Evolutionary conservation across 2,329 filamentous ascomycete genomes (phyloP), one percentile per base, ranked within the genome.

Genomic region (Aspergillus candidus): DNA sequence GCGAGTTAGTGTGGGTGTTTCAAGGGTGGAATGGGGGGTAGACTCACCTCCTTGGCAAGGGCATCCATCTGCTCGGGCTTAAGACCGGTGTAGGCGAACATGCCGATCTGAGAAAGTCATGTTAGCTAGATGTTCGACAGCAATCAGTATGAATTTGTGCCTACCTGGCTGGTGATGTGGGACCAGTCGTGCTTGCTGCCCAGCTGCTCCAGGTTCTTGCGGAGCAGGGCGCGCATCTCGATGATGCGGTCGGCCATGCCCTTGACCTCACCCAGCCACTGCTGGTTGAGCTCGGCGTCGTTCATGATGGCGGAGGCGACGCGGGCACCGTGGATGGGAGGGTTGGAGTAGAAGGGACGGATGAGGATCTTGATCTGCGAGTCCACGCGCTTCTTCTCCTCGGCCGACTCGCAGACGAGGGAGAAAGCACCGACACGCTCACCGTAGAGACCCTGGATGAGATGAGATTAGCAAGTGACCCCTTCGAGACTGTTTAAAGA

Each of bases 161-260:
- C 42, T 61, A 73, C 71, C 71, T 94, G 88, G 72, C 79, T 90
- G 57, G 93, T 97, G 73, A 98, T 98, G 78, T 98, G 93, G 69
- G 84, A 87, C 93, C 93, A 98, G 77, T 97, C 88, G 72, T 94
- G 88, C 79, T 89, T 89, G 77, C 86, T 93, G 66, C 91, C 91
- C 51, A 96, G 82, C 72, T 86, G 84, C 80, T 96, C 88, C 44
- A 98, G 83, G 76, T 97, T 94, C 60, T 88, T 80, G 80, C 93
- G 94, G 65, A 98, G 83, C 43, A 95, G 81, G 50, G 87, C 83
- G 60, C 93, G 88, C 93, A 98, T 98, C 70, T 83, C 87, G 72
- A 98, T 97, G 77, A 98, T 98, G 66, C 93, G 90, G 73, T 96
- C 89, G 51, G 93, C 93, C 93, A 98, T 98, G 60, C 78, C 88